These are phyloP conservation scores for Pseudocercospora musae DNA, from an alignment of 2,329 filamentous ascomycete genomes.

Conservation along the genomic window DNA sequence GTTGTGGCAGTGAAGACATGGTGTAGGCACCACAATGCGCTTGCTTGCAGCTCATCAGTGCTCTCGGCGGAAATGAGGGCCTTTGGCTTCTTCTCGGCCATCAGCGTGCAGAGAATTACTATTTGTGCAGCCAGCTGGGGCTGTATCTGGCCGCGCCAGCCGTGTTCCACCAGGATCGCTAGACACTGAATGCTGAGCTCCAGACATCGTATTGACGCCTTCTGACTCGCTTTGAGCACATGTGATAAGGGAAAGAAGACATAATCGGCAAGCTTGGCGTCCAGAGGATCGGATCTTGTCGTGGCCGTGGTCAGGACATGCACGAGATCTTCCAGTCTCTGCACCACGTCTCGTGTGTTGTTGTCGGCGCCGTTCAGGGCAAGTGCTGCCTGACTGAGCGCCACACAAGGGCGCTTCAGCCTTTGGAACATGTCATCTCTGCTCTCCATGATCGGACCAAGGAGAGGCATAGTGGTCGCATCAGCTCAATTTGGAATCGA, in stretches of 20 bases:
- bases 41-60: constrained; percentile 71
- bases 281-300: constrained; percentile 49
- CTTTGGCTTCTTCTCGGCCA: constrained; percentile 68
- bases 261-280: constrained; percentile 87
- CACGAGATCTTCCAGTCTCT: constrained; percentile 47
- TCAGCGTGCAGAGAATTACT: constrained; percentile 76
- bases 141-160: constrained; percentile 73
- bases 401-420: constrained; percentile 59
- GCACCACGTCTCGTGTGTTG: constrained; percentile 47
- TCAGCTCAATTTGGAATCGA: not conserved
- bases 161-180: constrained; percentile 67
- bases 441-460: constrained; percentile 26
- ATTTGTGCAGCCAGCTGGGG: constrained; percentile 76
- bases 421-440: constrained; percentile 44
- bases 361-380: constrained; percentile 44
- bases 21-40: constrained; percentile 67
- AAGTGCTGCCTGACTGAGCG: constrained; percentile 55
- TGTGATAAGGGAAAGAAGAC: constrained; percentile 90
- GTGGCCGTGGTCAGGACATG: constrained; percentile 37
- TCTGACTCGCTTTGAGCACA: constrained; percentile 72
- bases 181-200: constrained; percentile 77
- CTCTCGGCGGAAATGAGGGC: constrained; percentile 51
- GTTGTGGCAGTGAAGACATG: constrained; percentile 60
- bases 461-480: constrained; percentile 13
- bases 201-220: constrained; percentile 66